phyloP scores from a whole-genome alignment of 2,329 filamentous ascomycete species.

The Chrysosporium keratinophilum region DNA sequence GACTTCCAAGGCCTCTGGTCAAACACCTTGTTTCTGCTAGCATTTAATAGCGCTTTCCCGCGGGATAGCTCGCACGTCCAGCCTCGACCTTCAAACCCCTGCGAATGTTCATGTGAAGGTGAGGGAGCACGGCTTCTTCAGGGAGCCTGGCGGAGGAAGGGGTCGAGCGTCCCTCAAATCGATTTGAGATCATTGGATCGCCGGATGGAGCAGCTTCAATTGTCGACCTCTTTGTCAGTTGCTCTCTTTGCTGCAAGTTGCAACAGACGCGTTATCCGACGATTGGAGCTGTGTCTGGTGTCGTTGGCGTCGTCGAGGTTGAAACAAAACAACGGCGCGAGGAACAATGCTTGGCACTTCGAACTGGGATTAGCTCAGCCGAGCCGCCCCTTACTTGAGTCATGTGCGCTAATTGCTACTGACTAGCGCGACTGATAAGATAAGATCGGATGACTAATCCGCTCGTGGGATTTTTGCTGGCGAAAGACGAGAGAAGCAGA shows the following conservation, averaged over 20 bases:
- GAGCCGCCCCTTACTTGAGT: too few relatives aligned
- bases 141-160: neutral
- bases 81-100: neutral
- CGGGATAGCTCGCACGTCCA: neutral
- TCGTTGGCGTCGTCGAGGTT: too few relatives aligned
- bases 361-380: too few relatives aligned
- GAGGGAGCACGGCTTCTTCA: neutral
- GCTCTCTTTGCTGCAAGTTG: too few relatives aligned
- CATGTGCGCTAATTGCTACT: neutral
- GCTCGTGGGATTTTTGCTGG: neutral
- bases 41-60: constrained; percentile 2
- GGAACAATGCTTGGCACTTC: neutral
- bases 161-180: too few relatives aligned
- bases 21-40: constrained; percentile 6
- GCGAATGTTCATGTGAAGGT: constrained; percentile 1
- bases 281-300: too few relatives aligned
- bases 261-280: too few relatives aligned
- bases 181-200: too few relatives aligned
- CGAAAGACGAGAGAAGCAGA: neutral
- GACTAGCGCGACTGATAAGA: neutral
- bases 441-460: constrained; percentile 4
- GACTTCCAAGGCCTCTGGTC: neutral
- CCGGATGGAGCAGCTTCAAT: too few relatives aligned
- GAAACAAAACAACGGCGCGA: neutral
- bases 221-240: too few relatives aligned